Percentiles rank a stretch among this genome's conserved stretches.
These are phyloP conservation scores for Backusella australiensis DNA, from an alignment of 192 early-diverging fungal genomes.

Conservation along the genomic window DNA sequence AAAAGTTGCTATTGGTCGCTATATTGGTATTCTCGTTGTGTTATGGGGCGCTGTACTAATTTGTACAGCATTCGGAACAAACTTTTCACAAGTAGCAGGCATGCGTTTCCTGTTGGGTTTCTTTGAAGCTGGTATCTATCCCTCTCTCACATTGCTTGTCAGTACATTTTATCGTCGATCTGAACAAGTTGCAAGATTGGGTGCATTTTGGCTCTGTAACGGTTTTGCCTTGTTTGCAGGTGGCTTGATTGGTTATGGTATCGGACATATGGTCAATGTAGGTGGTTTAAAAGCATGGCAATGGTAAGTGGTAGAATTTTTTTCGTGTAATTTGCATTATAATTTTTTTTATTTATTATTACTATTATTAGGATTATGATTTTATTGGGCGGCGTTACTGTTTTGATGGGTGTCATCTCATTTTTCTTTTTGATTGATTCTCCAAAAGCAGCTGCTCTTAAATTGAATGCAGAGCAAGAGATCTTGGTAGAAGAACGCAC, in stretches of 20 bases:
- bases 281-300: conserved; percentile 21
- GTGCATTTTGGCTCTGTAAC: conserved; percentile 6
- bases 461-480: conserved; percentile 21
- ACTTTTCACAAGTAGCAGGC: conserved; percentile 20
- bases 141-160: conserved; percentile 15
- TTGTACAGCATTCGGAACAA: conserved; percentile 9
- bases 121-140: conserved; percentile 25
- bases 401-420: conserved; percentile 18
- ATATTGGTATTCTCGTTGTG: conserved; percentile 18
- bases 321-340: background rate
- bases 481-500: conserved; percentile 20
- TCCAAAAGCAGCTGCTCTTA: conserved; percentile 10
- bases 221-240: conserved; percentile 17
- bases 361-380: conserved; percentile 24
- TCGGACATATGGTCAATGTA: conserved; percentile 16
- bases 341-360: background rate
- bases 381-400: conserved; percentile 19
- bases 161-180: conserved; percentile 21
- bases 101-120: conserved; percentile 29
- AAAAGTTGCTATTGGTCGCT: conserved; percentile 9
- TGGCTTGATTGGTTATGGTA: conserved; percentile 14
- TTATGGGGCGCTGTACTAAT: conserved; percentile 25
- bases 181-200: conserved; percentile 17
- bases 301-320: conserved; percentile 18
- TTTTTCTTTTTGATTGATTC: conserved; percentile 29